Base-by-base conservation (phyloP, 176 grass and related monocot species). In the Panicum miliaceum region DNA sequence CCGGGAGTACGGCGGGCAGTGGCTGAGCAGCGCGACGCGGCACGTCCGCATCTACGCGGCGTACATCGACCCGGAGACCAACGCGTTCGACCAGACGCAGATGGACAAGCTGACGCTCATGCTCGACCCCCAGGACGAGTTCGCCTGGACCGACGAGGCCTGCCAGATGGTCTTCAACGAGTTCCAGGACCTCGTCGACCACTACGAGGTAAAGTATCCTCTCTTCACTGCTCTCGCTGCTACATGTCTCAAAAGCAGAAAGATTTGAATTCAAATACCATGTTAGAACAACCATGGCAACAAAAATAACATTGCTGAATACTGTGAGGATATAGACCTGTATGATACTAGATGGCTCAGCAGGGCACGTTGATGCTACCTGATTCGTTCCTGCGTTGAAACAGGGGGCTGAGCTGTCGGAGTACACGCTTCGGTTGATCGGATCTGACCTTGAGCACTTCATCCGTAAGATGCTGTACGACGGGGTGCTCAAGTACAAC, bases 31-130 rank as follows among this genome's bases (percentile, higher is more conserved):
- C 81, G 50, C 72, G 12, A 98, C 96, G 85, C 91, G 93, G 71
- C 96, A 98, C 85, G 43, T 98, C 27, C 94, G 96, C 88, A 95
- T 98, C 79, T 98, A 98, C 68, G 96, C 96, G 8, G 96, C 96
- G 14, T 95, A 98, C 91, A 95, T 98, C 83, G 91, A 98, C 77
- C 93, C 91, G n/a, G 90, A 83, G 23, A 98, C 96, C 61, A 82
- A 95, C 58, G 91, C 83, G 51, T 95, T 98, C 89, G 96, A 98
- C 89, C 96, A 98, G 91, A 93, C 93, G 32, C 96, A 95, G 89
- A 92, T 91, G 89, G 96, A 95, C 88, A 98, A 95, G 93, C 90
- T 95, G 40, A 98, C 96, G 57, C 91, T 98, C 79, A 38, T 98
- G 22, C 93, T 98, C 48, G 93, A 98, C 73, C 93, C 96, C 1